Evolutionary conservation across 164 flowering plant species (phyloP), one percentile per base, ranked within the genome.

Genomic region (Liriodendron chinense): DNA sequence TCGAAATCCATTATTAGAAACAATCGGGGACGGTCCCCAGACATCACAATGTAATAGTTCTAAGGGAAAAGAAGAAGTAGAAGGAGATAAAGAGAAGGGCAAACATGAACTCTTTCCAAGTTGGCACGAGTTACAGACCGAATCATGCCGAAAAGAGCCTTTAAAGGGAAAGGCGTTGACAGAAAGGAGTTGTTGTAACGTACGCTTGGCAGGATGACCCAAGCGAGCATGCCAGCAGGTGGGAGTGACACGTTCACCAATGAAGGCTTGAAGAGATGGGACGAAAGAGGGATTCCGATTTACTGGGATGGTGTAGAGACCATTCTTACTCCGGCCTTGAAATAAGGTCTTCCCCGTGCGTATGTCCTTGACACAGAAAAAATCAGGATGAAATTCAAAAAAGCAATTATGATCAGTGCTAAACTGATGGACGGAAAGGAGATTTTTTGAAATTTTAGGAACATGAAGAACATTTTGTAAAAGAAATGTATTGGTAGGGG

Each of bases 21-120:
- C 7, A 34, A 61, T 24, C 6, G 74, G 53, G 20, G 74, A 48
- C 4, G 65, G 53, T 24, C 57, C 69, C 75, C 75, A 73, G 20
- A 73, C 1, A 23, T 73, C 57, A n/a, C 20, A 73, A n/a, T 25
- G 71, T 16, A 68, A 9, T 16, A 28, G 9, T 23, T 18, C 47
- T 23, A 68, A 68, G 14, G 71, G 71, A 43, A 18, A 1, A 68
- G 50, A 12, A 26, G 47, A 12, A 67, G 13, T 23, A 21, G 24
- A 21, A 64, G 0, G n/a, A 6, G 67, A 64, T 21, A 9, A 7
- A 23, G 10, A 6, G 22, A 22, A 6, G 26, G 24, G 67, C 13
- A 64, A 21, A 8, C 26, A 7, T 21, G 12, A 20, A 8, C 25
- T 23, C 67, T 64, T 64, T 20, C 25, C 67, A 21, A 64, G 10